phyloP scores from a whole-genome alignment of 148 eudicot species.

The Diospyros lotus region DNA sequence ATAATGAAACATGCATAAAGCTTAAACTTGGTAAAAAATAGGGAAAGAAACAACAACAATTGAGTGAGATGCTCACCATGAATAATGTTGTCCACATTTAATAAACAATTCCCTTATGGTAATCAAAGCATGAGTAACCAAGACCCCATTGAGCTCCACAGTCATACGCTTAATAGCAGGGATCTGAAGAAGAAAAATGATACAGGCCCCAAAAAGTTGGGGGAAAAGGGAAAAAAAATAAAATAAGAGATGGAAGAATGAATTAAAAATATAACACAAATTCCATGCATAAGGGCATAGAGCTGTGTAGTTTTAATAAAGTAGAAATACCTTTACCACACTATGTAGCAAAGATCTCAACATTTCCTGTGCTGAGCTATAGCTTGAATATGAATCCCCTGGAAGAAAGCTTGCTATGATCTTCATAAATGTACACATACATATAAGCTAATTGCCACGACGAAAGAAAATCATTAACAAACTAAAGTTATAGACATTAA shows the following conservation, averaged over 20 bases:
- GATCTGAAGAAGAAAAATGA: conserved; percentile 39
- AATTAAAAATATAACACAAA: not conserved
- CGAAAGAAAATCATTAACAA: conserved; percentile 6
- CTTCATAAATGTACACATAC: conserved; percentile 31
- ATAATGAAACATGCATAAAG: not conserved
- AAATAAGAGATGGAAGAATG: conserved; percentile 3
- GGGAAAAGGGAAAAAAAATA: not conserved
- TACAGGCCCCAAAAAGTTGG: not conserved
- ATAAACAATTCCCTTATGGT: conserved; percentile 72
- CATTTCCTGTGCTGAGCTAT: conserved; percentile 84
- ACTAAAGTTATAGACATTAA: conserved; percentile 11
- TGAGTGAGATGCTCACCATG: conserved; percentile 55
- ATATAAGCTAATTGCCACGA: conserved; percentile 1
- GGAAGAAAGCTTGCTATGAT: conserved; percentile 94
- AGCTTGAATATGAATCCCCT: conserved; percentile 70
- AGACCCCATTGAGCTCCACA: conserved; percentile 93
- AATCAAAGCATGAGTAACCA: conserved; percentile 93
- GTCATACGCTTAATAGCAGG: conserved; percentile 67
- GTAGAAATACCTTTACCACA: conserved; percentile 65
- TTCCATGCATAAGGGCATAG: not conserved
- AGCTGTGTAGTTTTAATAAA: not conserved
- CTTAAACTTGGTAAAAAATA: not conserved
- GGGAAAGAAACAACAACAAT: conserved; percentile 7
- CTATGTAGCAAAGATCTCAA: conserved; percentile 85
- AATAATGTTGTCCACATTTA: conserved; percentile 93